Percentiles rank a stretch among this genome's conserved stretches.
phyloP scores from a whole-genome alignment of 1,284 basidiomycete genomes.

The Fomitopsis betulina region DNA sequence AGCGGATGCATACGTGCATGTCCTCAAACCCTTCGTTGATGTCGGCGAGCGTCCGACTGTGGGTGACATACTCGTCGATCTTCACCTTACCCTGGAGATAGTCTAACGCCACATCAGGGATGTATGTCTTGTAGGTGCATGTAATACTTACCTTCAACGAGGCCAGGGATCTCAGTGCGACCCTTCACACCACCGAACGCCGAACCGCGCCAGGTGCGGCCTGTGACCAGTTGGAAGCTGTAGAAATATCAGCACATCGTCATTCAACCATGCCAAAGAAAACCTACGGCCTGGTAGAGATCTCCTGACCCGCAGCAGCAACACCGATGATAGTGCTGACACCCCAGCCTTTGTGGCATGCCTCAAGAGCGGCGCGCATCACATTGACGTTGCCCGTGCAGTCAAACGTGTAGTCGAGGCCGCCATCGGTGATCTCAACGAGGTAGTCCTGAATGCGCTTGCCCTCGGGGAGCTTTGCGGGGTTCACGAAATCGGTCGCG shows the following conservation, averaged over 20 bases:
- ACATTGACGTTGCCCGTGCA: slow-evolving; percentile 81
- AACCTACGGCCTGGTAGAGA: slow-evolving; percentile 91
- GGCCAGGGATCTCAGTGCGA: slow-evolving; percentile 87
- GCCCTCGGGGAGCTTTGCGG: slow-evolving; percentile 69
- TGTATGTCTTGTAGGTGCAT: too few species aligned
- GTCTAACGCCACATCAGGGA: slow-evolving; percentile 36
- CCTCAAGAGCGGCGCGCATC: slow-evolving; percentile 57
- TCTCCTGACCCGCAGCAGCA: slow-evolving; percentile 96
- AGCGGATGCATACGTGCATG: slow-evolving; percentile 76
- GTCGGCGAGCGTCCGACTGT: slow-evolving; percentile 68
- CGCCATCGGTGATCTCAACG: slow-evolving; percentile 93
- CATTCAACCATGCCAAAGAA: neutral
- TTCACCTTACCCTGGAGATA: slow-evolving; percentile 72
- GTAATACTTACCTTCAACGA: slow-evolving; percentile 63
- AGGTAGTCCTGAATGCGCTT: slow-evolving; percentile 87
- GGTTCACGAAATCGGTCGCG: slow-evolving; percentile 96
- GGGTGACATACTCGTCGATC: slow-evolving; percentile 90
- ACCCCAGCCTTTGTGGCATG: slow-evolving; percentile 99
- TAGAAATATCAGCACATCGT: slow-evolving; percentile 2
- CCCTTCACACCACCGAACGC: slow-evolving; percentile 99
- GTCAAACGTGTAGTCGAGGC: slow-evolving; percentile 91
- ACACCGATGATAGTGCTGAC: slow-evolving; percentile 90
- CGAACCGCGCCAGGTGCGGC: slow-evolving; percentile 91
- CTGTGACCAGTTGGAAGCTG: slow-evolving; percentile 82
- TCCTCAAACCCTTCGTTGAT: slow-evolving; percentile 91